phyloP scores from a whole-genome alignment of 352 stramenopile species.

The Phytopythium oedochilum region DNA sequence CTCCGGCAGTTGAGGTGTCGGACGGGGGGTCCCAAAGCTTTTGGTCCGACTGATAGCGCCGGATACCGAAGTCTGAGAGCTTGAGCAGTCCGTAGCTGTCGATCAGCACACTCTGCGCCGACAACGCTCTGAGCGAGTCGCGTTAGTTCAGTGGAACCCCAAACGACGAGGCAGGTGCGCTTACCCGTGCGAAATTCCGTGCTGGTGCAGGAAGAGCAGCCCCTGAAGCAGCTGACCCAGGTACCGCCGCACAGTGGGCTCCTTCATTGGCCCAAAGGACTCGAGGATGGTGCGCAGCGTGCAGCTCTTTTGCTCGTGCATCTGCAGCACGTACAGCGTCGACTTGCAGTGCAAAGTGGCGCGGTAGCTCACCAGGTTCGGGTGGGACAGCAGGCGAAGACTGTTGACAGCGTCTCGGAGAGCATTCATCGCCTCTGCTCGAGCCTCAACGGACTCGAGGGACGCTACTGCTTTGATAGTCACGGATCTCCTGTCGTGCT shows the following conservation, averaged over 20 bases:
- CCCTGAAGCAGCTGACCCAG: slow-evolving; percentile 53
- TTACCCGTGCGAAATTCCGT: slow-evolving; percentile 45
- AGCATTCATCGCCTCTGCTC: slow-evolving; percentile 4
- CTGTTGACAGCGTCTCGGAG: slow-evolving; percentile 32
- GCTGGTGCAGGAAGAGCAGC: slow-evolving; percentile 39
- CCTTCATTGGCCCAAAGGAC: slow-evolving; percentile 72
- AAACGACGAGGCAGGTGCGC: no score
- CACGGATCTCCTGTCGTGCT: slow-evolving; percentile 7
- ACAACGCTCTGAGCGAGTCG: slow-evolving; percentile 23
- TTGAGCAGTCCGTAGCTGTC: slow-evolving; percentile 55
- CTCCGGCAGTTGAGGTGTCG: background rate
- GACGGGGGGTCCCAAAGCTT: background rate
- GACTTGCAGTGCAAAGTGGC: slow-evolving; percentile 25
- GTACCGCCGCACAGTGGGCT: slow-evolving; percentile 63
- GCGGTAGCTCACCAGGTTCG: slow-evolving; percentile 35
- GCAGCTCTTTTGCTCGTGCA: slow-evolving; percentile 30
- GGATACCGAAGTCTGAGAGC: slow-evolving; percentile 46
- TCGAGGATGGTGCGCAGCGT: slow-evolving; percentile 52
- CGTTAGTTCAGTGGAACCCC: background rate
- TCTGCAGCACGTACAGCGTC: slow-evolving; percentile 36
- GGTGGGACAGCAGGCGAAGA: slow-evolving; percentile 33
- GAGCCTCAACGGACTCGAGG: background rate
- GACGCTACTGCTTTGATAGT: slow-evolving; percentile 13
- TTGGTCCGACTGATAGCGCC: slow-evolving; percentile 5
- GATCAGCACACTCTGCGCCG: slow-evolving; percentile 46